Base-by-base conservation (phyloP, 805 yeast genomes). In the Suhomyces sp. region DNA sequence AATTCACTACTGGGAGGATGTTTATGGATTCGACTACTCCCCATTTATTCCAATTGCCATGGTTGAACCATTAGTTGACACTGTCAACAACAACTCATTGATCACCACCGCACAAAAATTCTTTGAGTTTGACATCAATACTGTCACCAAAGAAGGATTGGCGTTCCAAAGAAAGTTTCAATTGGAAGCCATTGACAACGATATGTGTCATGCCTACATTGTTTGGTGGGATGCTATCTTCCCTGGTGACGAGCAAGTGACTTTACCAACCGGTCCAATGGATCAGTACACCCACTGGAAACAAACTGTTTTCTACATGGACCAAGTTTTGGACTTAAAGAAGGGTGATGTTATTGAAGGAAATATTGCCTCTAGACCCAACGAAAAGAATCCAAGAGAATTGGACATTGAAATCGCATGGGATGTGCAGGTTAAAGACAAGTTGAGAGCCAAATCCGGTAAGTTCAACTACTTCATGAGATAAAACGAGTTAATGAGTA, bases 281-380 rank as follows among this genome's bases (percentile, higher is more conserved):
- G 85, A 91, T 46, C 83, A 84, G 60, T 91, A 92, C 78, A 94
- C 99, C 13, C 99, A 94, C 75, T 94, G 99, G 99, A 96, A 94
- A 71, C 99, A 94, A 75, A 88, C 97, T 17, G 96, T 94, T 1
- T 91, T 96, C 73, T 96, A 94, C 71, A 78, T 93, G 64, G 84
- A 81, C 60, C 88, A 89, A 62, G 96, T 89, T 25, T 71, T 93
- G 57, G 88, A 84, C 63, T 73, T 87, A 56, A 85, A 85, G 64
- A 76, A 77, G 59, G 97, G 93, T 52, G 99, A 94, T 62, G 64
- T 68, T 40, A 76, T 96, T 58, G 79, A 79, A 53, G 94, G 98
- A 44, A 73, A 75, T 27, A 73, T 94, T 53, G 81, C 86, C 9
- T 85, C 89, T 56, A 78, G 84, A 63, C 98, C 98, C 52, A 91